Evolutionary conservation across 2,329 filamentous ascomycete genomes (phyloP), one percentile per base, ranked within the genome.

Genomic region (Cryphonectria naterciae): DNA sequence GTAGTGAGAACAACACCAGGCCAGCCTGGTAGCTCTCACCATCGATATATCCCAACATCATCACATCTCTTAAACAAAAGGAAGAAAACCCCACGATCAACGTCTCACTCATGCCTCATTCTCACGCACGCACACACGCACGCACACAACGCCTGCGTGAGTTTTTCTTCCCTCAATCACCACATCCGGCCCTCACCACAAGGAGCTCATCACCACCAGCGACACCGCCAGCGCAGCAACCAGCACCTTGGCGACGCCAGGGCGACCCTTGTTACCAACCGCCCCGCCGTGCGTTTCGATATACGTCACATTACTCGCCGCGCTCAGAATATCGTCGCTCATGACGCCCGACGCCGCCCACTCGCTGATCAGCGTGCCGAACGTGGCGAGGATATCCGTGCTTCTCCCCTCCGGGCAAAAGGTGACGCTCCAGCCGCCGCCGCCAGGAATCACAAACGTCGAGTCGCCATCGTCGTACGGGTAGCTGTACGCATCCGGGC

Each of bases 401-500:
- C 87, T 89, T 66, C 88, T 79, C 13, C 88, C 88, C 17, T 77
- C 77, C 1, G 93, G 93, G 78, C 93, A 96, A 79, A 96, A 93
- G 13, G 92, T 86, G 19, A 96, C 86, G 78, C 95, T 89, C 84
- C 92, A 96, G 0, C 92, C 92, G 32, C 91, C 92, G 25, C 93
- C 93, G 15, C 80, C 84, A 2, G 89, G 88, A 49, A 91, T 83
- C 75, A 89, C 88, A 75, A 91, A 91, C 0, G 88, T 91, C 22
- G 85, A 88, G 41, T 83, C 82, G 72, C 83, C 81, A 76, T 90
- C 87, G 74, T 89, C 86, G 79, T 88, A 89, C 66, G 92, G 90
- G 78, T 88, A 97, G 77, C 91, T 93, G 81, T 96, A 97, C 2
- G 93, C 93, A 80, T 97, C 93, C 0, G 93, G 93, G 78, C 93